Evolutionary conservation across 2,329 filamentous ascomycete species (phyloP).

Genomic region (Microsporum audouinii): DNA sequence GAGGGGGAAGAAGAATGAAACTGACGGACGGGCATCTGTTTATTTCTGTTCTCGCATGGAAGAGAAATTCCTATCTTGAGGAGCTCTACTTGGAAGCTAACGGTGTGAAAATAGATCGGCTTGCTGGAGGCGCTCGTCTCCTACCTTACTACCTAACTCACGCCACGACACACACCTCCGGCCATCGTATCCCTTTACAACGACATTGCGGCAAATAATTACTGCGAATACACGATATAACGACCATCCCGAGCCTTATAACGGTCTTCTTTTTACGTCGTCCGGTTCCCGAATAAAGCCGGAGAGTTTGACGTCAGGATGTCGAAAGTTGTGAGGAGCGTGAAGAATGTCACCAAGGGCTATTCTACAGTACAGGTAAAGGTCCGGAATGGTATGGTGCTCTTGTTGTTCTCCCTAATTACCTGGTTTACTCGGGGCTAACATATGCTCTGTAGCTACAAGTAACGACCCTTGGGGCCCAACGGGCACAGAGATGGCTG

Average conservation of each 20-base stretch:
- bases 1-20: neutral
- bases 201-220: neutral
- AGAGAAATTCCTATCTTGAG: neutral
- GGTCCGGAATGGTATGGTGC: conserved; percentile 75
- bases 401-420: neutral
- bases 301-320: conserved; percentile 39
- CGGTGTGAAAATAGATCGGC: neutral
- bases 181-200: neutral
- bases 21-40: neutral
- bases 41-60: neutral
- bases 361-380: conserved; percentile 96
- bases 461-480: conserved; percentile 99
- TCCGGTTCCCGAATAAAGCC: neutral
- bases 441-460: conserved; percentile 54
- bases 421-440: conserved; percentile 14
- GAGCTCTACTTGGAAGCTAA: neutral
- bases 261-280: neutral
- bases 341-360: conserved; percentile 99
- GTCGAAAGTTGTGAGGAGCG: conserved; percentile 94
- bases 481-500: conserved; percentile 94
- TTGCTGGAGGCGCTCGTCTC: neutral
- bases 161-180: neutral
- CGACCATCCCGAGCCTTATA: neutral
- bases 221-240: neutral
- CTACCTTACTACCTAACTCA: neutral